phyloP scores from a whole-genome alignment of 2,329 filamentous ascomycete species.

The Colletotrichum truncatum region DNA sequence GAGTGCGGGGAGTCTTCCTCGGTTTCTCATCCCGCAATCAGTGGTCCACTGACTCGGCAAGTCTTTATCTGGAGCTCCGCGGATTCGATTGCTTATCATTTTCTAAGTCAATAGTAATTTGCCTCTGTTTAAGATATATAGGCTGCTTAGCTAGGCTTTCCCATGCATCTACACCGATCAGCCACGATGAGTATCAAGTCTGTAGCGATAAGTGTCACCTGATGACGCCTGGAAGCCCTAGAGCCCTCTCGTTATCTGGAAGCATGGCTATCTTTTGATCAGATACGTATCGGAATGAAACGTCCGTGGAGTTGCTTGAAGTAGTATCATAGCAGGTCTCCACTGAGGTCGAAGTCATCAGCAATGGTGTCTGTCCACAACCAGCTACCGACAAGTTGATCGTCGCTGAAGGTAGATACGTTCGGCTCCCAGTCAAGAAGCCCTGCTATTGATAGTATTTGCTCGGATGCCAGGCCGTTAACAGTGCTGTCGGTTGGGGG shows the following conservation, averaged over 20 bases:
- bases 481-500: neutral
- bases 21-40: neutral
- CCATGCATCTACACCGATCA: too few species aligned
- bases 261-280: neutral
- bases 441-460: constrained; percentile 1
- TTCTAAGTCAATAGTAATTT: neutral
- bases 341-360: constrained; percentile 3
- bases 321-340: neutral
- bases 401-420: neutral
- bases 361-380: neutral
- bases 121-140: too few species aligned
- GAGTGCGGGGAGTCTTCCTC: constrained; percentile 10
- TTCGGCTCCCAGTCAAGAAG: neutral
- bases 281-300: neutral
- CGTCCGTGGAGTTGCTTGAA: neutral
- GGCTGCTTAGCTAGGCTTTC: too few species aligned
- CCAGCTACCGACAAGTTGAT: constrained; percentile 3
- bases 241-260: neutral
- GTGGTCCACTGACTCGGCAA: neutral
- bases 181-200: too few species aligned
- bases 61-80: neutral
- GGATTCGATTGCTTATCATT: neutral
- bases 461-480: constrained; percentile 10
- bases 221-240: too few species aligned
- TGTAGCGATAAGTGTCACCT: too few species aligned